phyloP scores from a whole-genome alignment of 2,329 filamentous ascomycete species.

The Fusarium sp. region DNA sequence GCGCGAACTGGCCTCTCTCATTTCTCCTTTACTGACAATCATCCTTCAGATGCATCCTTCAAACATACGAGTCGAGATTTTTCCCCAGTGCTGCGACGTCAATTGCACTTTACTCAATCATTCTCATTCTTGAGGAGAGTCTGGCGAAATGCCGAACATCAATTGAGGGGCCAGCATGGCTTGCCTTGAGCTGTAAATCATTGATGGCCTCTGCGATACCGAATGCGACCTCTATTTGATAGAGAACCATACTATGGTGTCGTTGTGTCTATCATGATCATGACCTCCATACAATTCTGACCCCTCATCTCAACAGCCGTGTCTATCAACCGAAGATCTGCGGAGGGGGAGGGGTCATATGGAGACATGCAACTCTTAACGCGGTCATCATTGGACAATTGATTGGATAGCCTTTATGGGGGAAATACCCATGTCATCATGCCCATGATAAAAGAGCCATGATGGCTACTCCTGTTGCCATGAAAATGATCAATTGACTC shows the following conservation, averaged over 20 bases:
- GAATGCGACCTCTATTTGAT: not conserved
- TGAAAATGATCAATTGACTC: slow-evolving; percentile 10
- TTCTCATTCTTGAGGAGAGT: not conserved
- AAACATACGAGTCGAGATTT: too few species aligned
- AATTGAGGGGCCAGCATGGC: not conserved
- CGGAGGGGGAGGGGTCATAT: slow-evolving; percentile 42
- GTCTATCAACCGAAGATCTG: slow-evolving; percentile 41
- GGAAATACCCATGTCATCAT: slow-evolving; percentile 32
- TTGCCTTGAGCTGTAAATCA: not conserved
- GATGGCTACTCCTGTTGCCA: slow-evolving; percentile 3
- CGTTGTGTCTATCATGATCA: not conserved
- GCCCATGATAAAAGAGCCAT: slow-evolving; percentile 37
- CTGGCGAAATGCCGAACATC: not conserved
- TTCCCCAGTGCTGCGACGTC: not conserved
- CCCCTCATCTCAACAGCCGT: slow-evolving; percentile 42
- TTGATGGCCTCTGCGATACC: not conserved
- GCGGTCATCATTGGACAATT: slow-evolving; percentile 38
- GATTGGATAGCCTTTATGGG: slow-evolving; percentile 14
- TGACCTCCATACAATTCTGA: not conserved
- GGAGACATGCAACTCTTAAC: slow-evolving; percentile 25
- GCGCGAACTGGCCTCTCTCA: not conserved
- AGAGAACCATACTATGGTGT: too few species aligned
- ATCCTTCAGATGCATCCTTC: not conserved
- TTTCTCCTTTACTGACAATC: not conserved
- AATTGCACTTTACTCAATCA: not conserved